Conservation (phyloP, 2,329 filamentous ascomycete species). For the Diaporthe velutina region DNA sequence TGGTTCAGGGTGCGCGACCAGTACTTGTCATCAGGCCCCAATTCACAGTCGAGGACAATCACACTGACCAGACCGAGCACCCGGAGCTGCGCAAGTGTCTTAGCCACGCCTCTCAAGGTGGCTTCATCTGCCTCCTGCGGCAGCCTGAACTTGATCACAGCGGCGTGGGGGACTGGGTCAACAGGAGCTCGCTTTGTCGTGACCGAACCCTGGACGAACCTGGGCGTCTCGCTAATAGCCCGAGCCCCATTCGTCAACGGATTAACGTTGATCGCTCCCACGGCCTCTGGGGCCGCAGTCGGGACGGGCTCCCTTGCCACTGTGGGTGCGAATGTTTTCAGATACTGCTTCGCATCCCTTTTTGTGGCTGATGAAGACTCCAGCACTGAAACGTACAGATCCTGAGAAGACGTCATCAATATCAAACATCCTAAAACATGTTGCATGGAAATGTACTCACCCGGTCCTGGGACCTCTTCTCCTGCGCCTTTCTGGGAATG, state of each 20-base stretch:
- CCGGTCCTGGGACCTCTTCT: slow-evolving; percentile 61
- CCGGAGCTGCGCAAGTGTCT: slow-evolving; percentile 86
- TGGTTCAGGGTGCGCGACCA: slow-evolving; percentile 54
- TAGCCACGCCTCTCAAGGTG: slow-evolving; percentile 80
- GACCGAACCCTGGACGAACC: slow-evolving; percentile 52
- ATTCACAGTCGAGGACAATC: slow-evolving; percentile 82
- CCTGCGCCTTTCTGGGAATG: slow-evolving; percentile 59
- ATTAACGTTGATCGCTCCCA: slow-evolving; percentile 31
- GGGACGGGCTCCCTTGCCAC: slow-evolving; percentile 47
- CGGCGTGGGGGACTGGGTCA: slow-evolving; percentile 73
- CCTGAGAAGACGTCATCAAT: slow-evolving; percentile 59
- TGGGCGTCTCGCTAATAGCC: slow-evolving; percentile 48
- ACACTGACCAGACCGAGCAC: slow-evolving; percentile 85
- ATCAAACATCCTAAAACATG: slow-evolving; percentile 23
- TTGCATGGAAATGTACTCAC: slow-evolving; percentile 48
- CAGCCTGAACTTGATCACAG: slow-evolving; percentile 85
- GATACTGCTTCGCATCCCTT: slow-evolving; percentile 90
- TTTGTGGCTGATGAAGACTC: slow-evolving; percentile 94
- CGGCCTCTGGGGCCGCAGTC: slow-evolving; percentile 7
- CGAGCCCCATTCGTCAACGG: slow-evolving; percentile 44
- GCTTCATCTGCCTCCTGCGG: slow-evolving; percentile 78
- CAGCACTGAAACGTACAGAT: slow-evolving; percentile 88
- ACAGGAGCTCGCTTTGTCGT: slow-evolving; percentile 45
- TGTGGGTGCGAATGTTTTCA: slow-evolving; percentile 81
- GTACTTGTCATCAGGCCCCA: slow-evolving; percentile 50